Base-by-base conservation (phyloP, 2,329 filamentous ascomycete species). In the Graphilbum fragrans region DNA sequence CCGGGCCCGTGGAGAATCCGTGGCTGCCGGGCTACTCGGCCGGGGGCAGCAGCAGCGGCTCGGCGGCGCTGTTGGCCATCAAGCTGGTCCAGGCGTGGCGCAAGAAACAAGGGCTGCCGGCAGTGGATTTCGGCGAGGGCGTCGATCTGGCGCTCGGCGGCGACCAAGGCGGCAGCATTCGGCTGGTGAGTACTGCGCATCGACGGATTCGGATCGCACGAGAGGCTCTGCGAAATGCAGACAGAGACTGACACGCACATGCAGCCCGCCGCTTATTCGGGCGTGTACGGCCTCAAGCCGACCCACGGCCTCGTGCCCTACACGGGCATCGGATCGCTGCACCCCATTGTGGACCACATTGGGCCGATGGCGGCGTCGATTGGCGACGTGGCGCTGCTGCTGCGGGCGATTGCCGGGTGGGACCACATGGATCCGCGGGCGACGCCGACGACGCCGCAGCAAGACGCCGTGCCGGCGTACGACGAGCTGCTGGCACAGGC, bases 11-110 rank as follows among this genome's bases (percentile, higher is more conserved):
- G 0, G 66, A 69, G 19, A 92, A 92, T 51, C 85, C 85, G 0
- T 77, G 84, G 58, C 84, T 87, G 54, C 56, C 63, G 0, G 57
- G 66, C 4, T 90, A 86, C 61, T 90, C 90, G 55, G 75, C 77
- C 3, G 84, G 84, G 37, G 84, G 84, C 10, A 84, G 78, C 5
- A 86, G 82, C 0, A 82, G 81, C 4, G 84, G 84, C 2, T 77
- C 77, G 7, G 83, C 69, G 0, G 60, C 55, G 1, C 43, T 65
- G 6, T 42, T 58, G 16, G 58, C 55, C 0, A 47, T 62, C 5
- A 39, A 41, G 10, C 3, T 25, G 2, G 40, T 50, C 19, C 20
- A 32, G 10, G 38, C 38, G 1, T 50, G 45, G 45, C 41, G 49
- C 0, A 27, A 19, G 4, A 42, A 43, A 37, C 86, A 83, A 51